Base-by-base conservation (phyloP, 1,139 yeast genomes). In the Magnusiomyces fungicola region DNA sequence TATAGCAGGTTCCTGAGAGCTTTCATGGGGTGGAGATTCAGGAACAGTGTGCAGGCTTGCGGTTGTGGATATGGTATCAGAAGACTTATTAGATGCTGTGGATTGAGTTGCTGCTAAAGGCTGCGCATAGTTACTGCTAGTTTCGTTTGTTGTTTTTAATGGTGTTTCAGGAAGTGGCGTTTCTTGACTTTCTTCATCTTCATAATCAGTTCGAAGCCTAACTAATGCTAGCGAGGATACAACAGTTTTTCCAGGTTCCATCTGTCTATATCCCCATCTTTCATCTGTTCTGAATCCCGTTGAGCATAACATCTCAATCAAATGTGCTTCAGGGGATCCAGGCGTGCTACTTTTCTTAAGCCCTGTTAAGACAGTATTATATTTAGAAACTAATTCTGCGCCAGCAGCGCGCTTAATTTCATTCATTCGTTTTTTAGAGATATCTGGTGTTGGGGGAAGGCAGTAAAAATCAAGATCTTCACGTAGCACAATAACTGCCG, bases 391-490 rank as follows among this genome's bases (percentile, higher is more conserved):
- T 53, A 71, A 66, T 19, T 32, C 18, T 54, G 79, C 71, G 55
- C 89, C 95, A 19, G 89, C 94, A 53, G 78, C 76, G 44, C 77
- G 64, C 65, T 90, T 90, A 53, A 90, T 70, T 43, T 73, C 71
- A 57, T 78, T 76, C 75, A 89, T 81, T 32, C 54, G 58, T 5
- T 57, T 62, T 9, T 52, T 50, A 2, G 60, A 44, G 14, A 58
- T 50, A 19, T 61, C 66, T 9, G 62, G 55, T 19, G 58, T 53
- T 30, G 90, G 88, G 0, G 97, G 95, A 25, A 92, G 81, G 52
- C 95, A 87, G 66, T 90, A 94, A 68, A 79, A 94, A 64, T 94
- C 98, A 57, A 94, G 73, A 65, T 94, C 98, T 66, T 94, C 99
- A 54, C 97, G 74, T 50, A 94, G 73, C 3, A 92, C 97, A 53